Conservation (phyloP, 2,329 filamentous ascomycete genomes). For the Cryphonectria carpinicola region DNA sequence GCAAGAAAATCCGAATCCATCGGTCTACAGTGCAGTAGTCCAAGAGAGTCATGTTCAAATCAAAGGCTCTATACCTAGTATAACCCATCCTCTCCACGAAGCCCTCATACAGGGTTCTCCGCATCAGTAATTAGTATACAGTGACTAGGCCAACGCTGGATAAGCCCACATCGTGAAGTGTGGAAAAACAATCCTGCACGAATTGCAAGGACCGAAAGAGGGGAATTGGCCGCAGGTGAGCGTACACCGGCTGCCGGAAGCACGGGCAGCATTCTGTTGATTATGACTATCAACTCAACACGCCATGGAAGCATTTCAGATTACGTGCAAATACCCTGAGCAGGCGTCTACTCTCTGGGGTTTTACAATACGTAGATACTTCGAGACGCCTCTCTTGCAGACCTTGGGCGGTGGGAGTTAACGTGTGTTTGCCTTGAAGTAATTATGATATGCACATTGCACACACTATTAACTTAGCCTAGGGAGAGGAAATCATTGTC, state of each 20-base stretch:
- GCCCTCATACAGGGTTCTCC: constrained; percentile 25
- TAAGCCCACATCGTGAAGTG: constrained; percentile 13
- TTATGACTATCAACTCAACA: not conserved
- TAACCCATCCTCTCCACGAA: constrained; percentile 1
- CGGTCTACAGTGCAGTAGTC: not conserved
- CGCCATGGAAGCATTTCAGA: not conserved
- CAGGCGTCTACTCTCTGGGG: not conserved
- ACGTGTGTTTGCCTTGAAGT: not conserved
- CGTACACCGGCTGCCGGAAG: constrained; percentile 8
- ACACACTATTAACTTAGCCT: not conserved
- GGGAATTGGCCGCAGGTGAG: not conserved
- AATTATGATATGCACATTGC: not conserved
- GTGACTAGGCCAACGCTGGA: constrained; percentile 16
- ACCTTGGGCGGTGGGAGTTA: not conserved
- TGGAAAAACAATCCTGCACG: constrained; percentile 28
- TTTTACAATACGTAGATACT: not conserved
- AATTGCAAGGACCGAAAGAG: constrained; percentile 12
- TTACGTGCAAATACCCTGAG: not conserved
- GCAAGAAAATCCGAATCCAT: not conserved
- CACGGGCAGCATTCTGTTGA: constrained; percentile 17
- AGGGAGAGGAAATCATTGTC: not conserved
- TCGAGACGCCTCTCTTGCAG: not conserved
- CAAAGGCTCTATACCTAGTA: constrained; percentile 9
- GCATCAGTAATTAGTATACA: constrained; percentile 14
- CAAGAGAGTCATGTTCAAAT: not conserved